Conservation (phyloP, 495 filamentous ascomycete species). For the Xylaria curta region DNA sequence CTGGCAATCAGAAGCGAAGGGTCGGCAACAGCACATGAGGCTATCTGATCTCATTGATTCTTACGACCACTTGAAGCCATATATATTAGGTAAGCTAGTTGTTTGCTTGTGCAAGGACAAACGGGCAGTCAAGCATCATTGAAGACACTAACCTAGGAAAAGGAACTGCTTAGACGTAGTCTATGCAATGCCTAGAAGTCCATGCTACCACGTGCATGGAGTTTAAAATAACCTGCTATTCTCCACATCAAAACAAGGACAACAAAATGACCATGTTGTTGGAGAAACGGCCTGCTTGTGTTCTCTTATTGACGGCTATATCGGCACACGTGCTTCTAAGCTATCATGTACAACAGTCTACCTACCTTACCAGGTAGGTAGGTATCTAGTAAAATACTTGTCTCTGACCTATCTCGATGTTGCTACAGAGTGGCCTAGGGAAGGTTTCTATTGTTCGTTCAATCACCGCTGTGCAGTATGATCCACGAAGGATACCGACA, state of each 20-base stretch:
- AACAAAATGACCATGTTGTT: neutral
- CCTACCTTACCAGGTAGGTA: no score
- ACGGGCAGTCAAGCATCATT: neutral
- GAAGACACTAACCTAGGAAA: neutral
- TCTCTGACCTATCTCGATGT: neutral
- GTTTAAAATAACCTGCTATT: neutral
- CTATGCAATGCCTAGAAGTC: neutral
- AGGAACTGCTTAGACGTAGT: neutral
- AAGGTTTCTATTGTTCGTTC: neutral
- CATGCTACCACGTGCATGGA: neutral
- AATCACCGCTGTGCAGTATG: neutral
- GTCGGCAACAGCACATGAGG: no score
- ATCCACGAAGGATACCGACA: neutral
- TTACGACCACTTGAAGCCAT: no score
- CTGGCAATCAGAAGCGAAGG: no score
- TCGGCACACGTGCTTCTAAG: neutral
- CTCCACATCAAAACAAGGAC: neutral
- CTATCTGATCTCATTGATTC: no score
- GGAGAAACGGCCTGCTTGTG: neutral
- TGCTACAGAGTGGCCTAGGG: neutral
- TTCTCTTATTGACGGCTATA: constrained; percentile 7
- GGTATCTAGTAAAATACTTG: neutral
- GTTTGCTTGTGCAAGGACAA: neutral
- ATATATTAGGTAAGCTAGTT: neutral
- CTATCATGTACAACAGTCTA: neutral